Evolutionary conservation across 495 filamentous ascomycete species (phyloP).

Genomic region (Neurospora sublineolata): DNA sequence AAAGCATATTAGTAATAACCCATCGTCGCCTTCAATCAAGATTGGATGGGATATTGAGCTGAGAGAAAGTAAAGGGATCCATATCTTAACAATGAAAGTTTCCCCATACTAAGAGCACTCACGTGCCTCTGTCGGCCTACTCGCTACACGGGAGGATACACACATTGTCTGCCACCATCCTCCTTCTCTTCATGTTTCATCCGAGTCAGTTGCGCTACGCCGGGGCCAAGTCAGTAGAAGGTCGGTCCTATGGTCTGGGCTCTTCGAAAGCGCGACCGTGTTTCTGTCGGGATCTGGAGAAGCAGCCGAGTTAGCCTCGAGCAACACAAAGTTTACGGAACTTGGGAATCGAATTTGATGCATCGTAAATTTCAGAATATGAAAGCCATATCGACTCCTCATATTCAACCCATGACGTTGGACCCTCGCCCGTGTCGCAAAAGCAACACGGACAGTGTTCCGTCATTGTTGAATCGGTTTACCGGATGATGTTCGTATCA

Average conservation of each 20-base stretch:
- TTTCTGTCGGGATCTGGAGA: background rate
- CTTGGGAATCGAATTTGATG: background rate
- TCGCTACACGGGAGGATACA: background rate
- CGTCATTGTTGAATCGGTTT: constrained; percentile 25
- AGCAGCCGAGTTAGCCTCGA: background rate
- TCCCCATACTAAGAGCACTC: background rate
- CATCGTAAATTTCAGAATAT: background rate
- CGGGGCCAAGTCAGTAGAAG: background rate
- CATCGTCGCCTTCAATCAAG: background rate
- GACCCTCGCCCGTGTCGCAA: background rate
- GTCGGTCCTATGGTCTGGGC: background rate
- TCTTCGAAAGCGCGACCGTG: background rate
- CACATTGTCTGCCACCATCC: background rate
- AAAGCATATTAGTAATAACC: background rate
- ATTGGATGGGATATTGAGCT: too few species aligned
- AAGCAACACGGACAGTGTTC: background rate
- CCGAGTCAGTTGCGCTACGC: background rate
- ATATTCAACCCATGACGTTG: constrained; percentile 20
- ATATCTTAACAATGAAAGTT: background rate
- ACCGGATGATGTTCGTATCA: constrained; percentile 23
- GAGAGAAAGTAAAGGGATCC: background rate
- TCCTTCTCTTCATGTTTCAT: background rate
- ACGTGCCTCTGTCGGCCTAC: background rate
- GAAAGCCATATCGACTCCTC: constrained; percentile 8
- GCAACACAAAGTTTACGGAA: background rate